These are phyloP conservation scores for Penicillium desertorum DNA, from an alignment of 495 filamentous ascomycete genomes.

Conservation along the genomic window DNA sequence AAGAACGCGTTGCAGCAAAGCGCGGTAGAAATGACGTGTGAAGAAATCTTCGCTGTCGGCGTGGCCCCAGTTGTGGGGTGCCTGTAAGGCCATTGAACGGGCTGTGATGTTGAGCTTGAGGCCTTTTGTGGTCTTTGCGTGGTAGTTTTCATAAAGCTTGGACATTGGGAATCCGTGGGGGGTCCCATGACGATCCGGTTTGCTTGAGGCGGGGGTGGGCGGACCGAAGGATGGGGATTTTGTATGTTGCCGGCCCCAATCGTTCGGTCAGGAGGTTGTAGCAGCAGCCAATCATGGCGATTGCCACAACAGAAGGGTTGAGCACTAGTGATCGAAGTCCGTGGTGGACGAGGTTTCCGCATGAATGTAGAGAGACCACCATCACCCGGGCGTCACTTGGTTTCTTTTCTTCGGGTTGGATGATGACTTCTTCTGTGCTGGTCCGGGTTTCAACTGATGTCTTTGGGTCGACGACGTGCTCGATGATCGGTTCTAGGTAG, in stretches of 20 bases:
- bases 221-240: conserved; percentile 66
- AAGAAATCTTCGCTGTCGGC: conserved; percentile 84
- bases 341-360: conserved; percentile 94
- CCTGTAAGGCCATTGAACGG: conserved; percentile 95
- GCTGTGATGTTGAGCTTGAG: conserved; percentile 92
- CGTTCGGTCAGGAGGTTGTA: conserved; percentile 95
- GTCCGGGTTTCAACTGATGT: conserved; percentile 9
- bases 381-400: conserved; percentile 56
- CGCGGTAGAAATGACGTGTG: conserved; percentile 89
- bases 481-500: conserved; percentile 73
- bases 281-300: conserved; percentile 96
- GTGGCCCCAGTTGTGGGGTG: conserved; percentile 84
- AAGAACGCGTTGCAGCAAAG: conserved; percentile 85
- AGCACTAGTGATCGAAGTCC: conserved; percentile 80
- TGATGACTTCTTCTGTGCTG: conserved; percentile 10
- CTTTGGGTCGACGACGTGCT: conserved; percentile 57
- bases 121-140: conserved; percentile 53
- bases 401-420: conserved; percentile 15
- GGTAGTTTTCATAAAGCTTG: conserved; percentile 60
- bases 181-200: conserved; percentile 67
- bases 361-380: conserved; percentile 94
- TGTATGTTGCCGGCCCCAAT: conserved; percentile 80
- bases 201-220: conserved; percentile 55
- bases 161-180: conserved; percentile 92
- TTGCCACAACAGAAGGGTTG: conserved; percentile 79